Evolutionary conservation across 192 early-diverging fungal species (phyloP), one percentile per base, ranked within the genome.

Genomic region (Chytriomyces sp.): DNA sequence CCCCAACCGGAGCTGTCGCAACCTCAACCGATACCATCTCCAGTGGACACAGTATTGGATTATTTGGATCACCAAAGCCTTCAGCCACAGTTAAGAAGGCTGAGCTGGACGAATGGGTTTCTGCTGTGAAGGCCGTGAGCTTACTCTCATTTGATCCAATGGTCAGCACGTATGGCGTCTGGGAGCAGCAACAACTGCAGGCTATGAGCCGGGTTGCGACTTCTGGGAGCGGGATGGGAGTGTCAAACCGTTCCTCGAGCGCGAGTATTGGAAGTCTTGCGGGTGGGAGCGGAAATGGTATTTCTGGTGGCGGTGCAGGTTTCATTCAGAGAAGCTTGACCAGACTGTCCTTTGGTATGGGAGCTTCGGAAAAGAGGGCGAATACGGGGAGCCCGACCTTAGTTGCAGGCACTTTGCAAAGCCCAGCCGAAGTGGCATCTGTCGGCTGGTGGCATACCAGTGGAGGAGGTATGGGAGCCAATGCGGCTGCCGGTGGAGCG

Each of bases 61-160:
- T 35, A 35, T 35, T 35, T 35, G 35, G 35, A 35, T 35, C 35
- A 35, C 10, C 45, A 26, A 64, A 66, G 44, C 73, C 73, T 24
- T 60, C 20, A 6, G 50, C 62, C 20, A 47, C 7, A 13, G 43
- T 35, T 6, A 75, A 75, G 48, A 72, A 76, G 50, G n/a, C 18
- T 35, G 82, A 84, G 62, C 44, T 84, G 23, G 65, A 68, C 9
- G 79, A 84, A 11, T 84, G 82, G 82, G 69, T 81, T 7, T 61
- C 23, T 11, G 79, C 77, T 18, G 75, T 84, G 7, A 49, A 59
- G 18, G 26, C 16, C 2, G 72, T 46, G 7, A 67, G 63, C 48
- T 67, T 75, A 9, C 45, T 75, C 20, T 46, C 35, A 7, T 75
- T 75, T 48, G 73, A 75, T 35, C 73, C 73, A 28, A 24, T 46